Evolutionary conservation across 208 protist species (phyloP).

Genomic region (Novymonas esmeraldas): DNA sequence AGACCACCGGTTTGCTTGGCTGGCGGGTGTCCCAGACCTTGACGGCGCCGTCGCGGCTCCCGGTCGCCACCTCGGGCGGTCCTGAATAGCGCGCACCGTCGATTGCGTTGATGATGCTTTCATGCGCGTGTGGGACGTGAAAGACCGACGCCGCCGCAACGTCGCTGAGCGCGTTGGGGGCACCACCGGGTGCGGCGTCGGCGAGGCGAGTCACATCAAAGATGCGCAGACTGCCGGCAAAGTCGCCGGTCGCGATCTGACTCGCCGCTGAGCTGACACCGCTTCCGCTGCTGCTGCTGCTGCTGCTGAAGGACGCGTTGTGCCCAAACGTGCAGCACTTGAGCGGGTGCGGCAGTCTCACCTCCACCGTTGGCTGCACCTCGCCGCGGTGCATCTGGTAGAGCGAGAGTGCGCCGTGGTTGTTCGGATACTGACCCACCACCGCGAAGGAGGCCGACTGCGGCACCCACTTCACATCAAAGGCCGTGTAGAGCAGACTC

Average conservation of each 20-base stretch:
- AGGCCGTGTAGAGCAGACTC: constrained; percentile 89
- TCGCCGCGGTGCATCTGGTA: constrained; percentile 85
- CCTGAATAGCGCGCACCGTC: constrained; percentile 89
- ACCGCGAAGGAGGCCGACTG: constrained; percentile 74
- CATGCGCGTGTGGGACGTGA: constrained; percentile 81
- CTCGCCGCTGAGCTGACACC: background rate
- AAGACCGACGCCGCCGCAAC: constrained; percentile 44
- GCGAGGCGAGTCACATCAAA: constrained; percentile 81
- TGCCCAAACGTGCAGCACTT: constrained; percentile 94
- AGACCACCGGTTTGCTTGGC: constrained; percentile 75
- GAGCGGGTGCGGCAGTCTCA: constrained; percentile 62
- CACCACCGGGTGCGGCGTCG: background rate
- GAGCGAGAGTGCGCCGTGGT: constrained; percentile 78
- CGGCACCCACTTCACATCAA: constrained; percentile 93
- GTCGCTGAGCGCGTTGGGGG: constrained; percentile 33
- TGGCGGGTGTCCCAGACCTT: constrained; percentile 95
- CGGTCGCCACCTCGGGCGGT: constrained; percentile 89
- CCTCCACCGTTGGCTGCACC: constrained; percentile 56
- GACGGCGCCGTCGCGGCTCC: constrained; percentile 89
- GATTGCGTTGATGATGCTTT: constrained; percentile 94
- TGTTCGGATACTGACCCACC: constrained; percentile 90
- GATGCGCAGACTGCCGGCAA: constrained; percentile 82
- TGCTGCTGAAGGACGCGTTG: constrained; percentile 32
- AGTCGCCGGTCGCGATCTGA: constrained; percentile 81
- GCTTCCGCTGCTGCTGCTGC: constrained; percentile 11